A percentile compares a stretch with the other conserved stretches of the same genome.
These are phyloP conservation scores for Botrytis paeoniae DNA, from an alignment of 2,329 filamentous ascomycete species.

Conservation along the genomic window DNA sequence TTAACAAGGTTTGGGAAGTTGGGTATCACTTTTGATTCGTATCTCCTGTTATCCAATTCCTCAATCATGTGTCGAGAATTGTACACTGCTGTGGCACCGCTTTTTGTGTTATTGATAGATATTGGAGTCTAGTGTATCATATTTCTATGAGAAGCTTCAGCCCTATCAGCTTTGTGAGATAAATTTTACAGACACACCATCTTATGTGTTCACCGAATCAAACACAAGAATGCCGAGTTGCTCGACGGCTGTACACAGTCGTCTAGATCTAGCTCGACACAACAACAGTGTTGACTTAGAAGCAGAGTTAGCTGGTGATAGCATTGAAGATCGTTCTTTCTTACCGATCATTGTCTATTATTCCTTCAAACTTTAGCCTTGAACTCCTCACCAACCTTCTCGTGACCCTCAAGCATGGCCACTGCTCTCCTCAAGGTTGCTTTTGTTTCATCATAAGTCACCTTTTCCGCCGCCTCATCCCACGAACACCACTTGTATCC, in stretches of 20 bases:
- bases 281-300: not conserved
- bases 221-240: not conserved
- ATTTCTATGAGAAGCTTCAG: constrained; percentile 4
- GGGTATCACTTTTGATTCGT: not conserved
- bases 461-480: constrained; percentile 20
- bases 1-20: not conserved
- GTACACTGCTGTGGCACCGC: not conserved
- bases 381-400: not conserved
- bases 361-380: not conserved
- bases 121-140: not conserved
- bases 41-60: not conserved
- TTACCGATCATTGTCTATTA: not conserved
- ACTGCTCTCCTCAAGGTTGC: constrained; percentile 21
- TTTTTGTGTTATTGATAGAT: not conserved
- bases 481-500: constrained; percentile 26
- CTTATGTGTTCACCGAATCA: not conserved
- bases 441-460: constrained; percentile 24
- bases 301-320: not conserved
- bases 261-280: too few relatives aligned
- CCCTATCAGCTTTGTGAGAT: not conserved
- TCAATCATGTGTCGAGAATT: not conserved
- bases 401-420: not conserved
- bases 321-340: not conserved
- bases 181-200: not conserved
- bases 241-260: not conserved